These are phyloP conservation scores for Hanseniaspora nectarophila DNA, from an alignment of 805 yeast species.

Conservation along the genomic window DNA sequence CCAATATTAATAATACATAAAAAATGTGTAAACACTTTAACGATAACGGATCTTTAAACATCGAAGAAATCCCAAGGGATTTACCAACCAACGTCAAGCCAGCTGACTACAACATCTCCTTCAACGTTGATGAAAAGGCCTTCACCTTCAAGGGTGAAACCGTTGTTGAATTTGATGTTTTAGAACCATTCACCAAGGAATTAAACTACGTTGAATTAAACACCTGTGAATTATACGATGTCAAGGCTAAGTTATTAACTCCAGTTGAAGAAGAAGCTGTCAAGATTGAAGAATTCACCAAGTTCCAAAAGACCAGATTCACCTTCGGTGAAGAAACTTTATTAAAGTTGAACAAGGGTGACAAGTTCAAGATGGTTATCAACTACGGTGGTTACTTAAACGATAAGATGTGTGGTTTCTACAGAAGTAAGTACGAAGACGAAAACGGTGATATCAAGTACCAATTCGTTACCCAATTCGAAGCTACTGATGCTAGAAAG, in stretches of 20 bases:
- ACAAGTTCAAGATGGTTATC: conserved; percentile 37
- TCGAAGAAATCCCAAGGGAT: conserved; percentile 14
- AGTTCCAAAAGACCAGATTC: conserved; percentile 54
- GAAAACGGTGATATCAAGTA: conserved; percentile 53
- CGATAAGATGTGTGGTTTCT: conserved; percentile 75
- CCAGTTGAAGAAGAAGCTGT: conserved; percentile 29
- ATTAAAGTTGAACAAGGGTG: conserved; percentile 29
- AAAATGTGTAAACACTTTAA: conserved; percentile 11
- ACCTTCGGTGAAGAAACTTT: conserved; percentile 33
- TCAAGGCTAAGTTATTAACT: conserved; percentile 31
- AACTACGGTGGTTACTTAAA: conserved; percentile 53
- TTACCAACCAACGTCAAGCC: conserved; percentile 63
- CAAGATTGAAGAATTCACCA: conserved; percentile 24
- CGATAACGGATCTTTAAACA: conserved; percentile 9
- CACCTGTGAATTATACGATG: conserved; percentile 52
- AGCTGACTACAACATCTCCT: conserved; percentile 53
- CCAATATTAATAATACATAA: background rate
- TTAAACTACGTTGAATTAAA: conserved; percentile 44
- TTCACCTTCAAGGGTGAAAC: conserved; percentile 50
- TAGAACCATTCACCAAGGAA: conserved; percentile 27
- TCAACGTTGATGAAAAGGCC: conserved; percentile 48
- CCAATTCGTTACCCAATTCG: conserved; percentile 77
- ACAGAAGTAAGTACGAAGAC: conserved; percentile 51
- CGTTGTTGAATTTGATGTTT: conserved; percentile 42
- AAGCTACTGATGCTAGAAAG: conserved; percentile 74